Evolutionary conservation across 768 basidiomycete genomes (phyloP).

Genomic region (Rhodotorula babjevae): DNA sequence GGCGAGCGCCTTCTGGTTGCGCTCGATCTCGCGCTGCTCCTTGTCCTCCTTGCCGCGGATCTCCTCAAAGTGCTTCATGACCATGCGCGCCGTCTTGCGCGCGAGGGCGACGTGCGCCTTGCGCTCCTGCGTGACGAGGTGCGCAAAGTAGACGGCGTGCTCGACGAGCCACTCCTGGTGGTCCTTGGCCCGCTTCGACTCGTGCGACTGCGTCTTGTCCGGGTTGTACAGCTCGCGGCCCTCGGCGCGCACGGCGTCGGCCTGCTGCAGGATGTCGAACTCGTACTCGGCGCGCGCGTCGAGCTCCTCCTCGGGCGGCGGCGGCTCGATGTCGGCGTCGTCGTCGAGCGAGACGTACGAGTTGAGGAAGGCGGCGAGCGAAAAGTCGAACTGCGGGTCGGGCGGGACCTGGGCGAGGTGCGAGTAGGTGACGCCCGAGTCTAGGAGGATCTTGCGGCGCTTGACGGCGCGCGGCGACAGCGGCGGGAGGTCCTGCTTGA

Average conservation of each 20-base stretch:
- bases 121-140: conserved; percentile 48
- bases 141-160: conserved; percentile 46
- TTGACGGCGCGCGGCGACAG: conserved; percentile 16
- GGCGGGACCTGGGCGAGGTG: conserved; percentile 65
- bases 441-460: conserved; percentile 30
- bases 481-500: conserved; percentile 29
- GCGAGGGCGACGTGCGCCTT: conserved; percentile 48
- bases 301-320: conserved; percentile 39
- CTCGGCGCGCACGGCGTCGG: conserved; percentile 51
- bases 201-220: conserved; percentile 43
- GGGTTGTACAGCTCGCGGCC: conserved; percentile 53
- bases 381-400: conserved; percentile 54
- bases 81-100: conserved; percentile 59
- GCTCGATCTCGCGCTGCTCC: conserved; percentile 61
- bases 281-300: conserved; percentile 51
- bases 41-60: conserved; percentile 62
- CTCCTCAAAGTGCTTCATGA: conserved; percentile 71
- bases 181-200: conserved; percentile 39
- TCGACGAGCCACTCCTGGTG: conserved; percentile 48
- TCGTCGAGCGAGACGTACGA: conserved; percentile 60
- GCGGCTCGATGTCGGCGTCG: conserved; percentile 50
- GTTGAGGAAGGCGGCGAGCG: conserved; percentile 57
- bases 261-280: conserved; percentile 52
- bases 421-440: conserved; percentile 54
- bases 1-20: conserved; percentile 61